phyloP scores from a whole-genome alignment of 164 flowering plant species.

The Umbellularia californica region DNA sequence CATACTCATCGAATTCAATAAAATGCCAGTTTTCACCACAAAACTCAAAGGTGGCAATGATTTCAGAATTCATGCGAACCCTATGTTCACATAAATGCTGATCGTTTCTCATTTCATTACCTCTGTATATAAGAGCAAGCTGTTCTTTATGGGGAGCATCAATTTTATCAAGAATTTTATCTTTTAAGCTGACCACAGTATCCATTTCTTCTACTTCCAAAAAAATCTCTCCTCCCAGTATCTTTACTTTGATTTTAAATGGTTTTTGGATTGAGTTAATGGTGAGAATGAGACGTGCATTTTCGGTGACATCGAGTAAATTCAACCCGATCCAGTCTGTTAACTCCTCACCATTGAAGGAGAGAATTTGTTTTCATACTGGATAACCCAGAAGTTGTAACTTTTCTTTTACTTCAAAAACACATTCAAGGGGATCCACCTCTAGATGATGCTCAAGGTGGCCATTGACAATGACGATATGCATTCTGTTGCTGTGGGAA shows the following conservation, averaged over 20 bases:
- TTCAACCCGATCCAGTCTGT: constrained; percentile 58
- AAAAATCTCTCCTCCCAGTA: constrained; percentile 31
- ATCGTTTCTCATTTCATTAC: constrained; percentile 49
- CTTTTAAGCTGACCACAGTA: constrained; percentile 41
- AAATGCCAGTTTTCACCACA: constrained; percentile 46
- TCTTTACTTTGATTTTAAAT: constrained; percentile 38
- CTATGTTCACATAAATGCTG: constrained; percentile 61
- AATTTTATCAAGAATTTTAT: constrained; percentile 65
- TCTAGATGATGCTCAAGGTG: constrained; percentile 36
- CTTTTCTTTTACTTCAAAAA: constrained; percentile 50
- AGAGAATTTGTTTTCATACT: constrained; percentile 40
- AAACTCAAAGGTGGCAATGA: constrained; percentile 45
- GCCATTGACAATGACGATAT: constrained; percentile 30
- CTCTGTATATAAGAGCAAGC: constrained; percentile 40
- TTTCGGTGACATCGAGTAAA: constrained; percentile 40
- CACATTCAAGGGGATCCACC: constrained; percentile 40
- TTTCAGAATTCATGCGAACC: constrained; percentile 44
- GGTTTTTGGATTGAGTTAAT: constrained; percentile 17
- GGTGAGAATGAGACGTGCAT: constrained; percentile 48
- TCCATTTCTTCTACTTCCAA: constrained; percentile 58
- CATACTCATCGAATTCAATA: constrained; percentile 40
- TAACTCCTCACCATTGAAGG: constrained; percentile 52
- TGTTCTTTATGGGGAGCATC: constrained; percentile 44
- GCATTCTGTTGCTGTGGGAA: constrained; percentile 32
- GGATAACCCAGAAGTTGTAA: constrained; percentile 57